Percentiles rank a stretch among this genome's conserved stretches.
These are phyloP conservation scores for Phytophthora cryptogea DNA, from an alignment of 352 stramenopile species.

Conservation along the genomic window DNA sequence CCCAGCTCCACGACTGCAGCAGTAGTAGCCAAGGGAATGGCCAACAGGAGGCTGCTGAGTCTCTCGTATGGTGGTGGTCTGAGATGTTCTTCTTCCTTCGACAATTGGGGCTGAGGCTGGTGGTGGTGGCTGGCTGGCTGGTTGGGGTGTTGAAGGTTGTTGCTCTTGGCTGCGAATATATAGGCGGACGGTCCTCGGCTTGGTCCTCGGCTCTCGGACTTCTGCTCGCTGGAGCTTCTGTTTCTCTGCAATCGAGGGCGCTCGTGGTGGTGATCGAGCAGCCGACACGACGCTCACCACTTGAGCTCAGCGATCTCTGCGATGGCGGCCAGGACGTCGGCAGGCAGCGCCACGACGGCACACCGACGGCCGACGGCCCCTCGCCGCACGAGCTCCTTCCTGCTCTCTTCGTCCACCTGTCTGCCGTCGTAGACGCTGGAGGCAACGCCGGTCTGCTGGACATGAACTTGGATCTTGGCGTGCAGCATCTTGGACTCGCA, in stretches of 20 bases:
- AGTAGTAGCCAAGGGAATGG: conserved; percentile 5
- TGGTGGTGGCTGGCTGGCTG: background rate
- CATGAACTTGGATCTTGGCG: conserved; percentile 19
- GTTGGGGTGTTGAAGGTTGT: conserved; percentile 4
- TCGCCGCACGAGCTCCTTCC: conserved; percentile 32
- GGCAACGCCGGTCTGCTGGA: background rate
- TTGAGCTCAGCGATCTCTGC: conserved; percentile 26
- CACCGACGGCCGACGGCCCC: conserved; percentile 44
- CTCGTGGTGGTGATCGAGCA: background rate
- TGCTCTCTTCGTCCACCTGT: conserved; percentile 23
- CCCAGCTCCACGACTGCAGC: conserved; percentile 6
- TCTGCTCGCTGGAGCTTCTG: conserved; percentile 6
- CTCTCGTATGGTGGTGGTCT: conserved; percentile 1
- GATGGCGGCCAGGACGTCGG: conserved; percentile 21
- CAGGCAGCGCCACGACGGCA: conserved; percentile 31
- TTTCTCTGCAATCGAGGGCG: conserved; percentile 2
- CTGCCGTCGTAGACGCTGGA: conserved; percentile 12
- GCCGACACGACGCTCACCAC: conserved; percentile 12
- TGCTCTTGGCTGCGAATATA: conserved; percentile 4
- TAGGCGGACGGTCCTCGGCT: background rate
- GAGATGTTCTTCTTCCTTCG: conserved; percentile 5
- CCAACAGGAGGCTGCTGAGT: conserved; percentile 5
- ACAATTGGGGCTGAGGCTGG: background rate
- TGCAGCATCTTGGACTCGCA: conserved; percentile 27
- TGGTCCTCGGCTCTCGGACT: too few relatives aligned